Evolutionary conservation across 1,284 basidiomycete genomes (phyloP).

Genomic region (Ganoderma boninense): DNA sequence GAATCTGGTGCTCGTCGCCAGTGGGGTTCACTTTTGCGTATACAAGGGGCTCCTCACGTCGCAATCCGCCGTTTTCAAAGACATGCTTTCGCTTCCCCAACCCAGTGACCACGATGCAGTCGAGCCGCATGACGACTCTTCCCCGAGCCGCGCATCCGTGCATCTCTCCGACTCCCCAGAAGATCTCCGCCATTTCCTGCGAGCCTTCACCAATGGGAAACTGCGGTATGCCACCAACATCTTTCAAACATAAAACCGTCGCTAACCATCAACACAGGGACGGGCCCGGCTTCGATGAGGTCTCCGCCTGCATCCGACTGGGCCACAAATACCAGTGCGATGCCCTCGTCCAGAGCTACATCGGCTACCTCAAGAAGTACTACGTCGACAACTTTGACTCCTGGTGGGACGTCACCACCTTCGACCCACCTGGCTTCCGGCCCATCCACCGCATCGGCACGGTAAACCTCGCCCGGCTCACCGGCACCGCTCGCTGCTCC

Average conservation of each 20-base stretch:
- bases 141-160: slow-evolving; percentile 5
- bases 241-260: not conserved
- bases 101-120: slow-evolving; percentile 2
- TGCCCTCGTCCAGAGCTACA: slow-evolving; percentile 10
- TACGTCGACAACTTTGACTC: slow-evolving; percentile 19
- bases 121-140: not conserved
- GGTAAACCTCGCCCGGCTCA: slow-evolving; percentile 26
- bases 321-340: slow-evolving; percentile 30
- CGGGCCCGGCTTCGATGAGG: slow-evolving; percentile 17
- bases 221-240: not conserved
- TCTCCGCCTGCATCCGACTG: slow-evolving; percentile 27
- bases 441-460: slow-evolving; percentile 20
- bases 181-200: slow-evolving; percentile 23
- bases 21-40: slow-evolving; percentile 30
- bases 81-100: slow-evolving; percentile 34
- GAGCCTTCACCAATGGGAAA: slow-evolving; percentile 8
- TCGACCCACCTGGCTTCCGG: slow-evolving; percentile 18
- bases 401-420: slow-evolving; percentile 15
- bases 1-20: slow-evolving; percentile 33
- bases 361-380: slow-evolving; percentile 22
- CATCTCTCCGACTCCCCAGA: slow-evolving; percentile 23
- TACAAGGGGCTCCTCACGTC: slow-evolving; percentile 31
- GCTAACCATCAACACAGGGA: slow-evolving; percentile 5
- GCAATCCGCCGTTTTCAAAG: slow-evolving; percentile 34
- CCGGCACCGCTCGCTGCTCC: slow-evolving; percentile 17